Evolutionary conservation across 2,329 filamentous ascomycete species (phyloP).

Genomic region (Alternaria brassicae): DNA sequence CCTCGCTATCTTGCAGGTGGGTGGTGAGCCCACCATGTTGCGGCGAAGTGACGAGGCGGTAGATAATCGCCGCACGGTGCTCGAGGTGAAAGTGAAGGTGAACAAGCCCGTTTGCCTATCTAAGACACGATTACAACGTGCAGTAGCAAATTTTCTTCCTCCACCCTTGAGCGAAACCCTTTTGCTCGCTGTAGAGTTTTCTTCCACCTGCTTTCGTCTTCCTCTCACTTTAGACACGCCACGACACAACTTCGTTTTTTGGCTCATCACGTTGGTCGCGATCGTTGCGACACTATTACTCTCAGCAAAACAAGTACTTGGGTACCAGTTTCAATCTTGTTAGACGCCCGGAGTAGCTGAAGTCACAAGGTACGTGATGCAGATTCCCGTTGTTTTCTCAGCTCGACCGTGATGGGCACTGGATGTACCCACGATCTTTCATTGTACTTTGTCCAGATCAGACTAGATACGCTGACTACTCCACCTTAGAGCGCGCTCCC

Average conservation of each 20-base stretch:
- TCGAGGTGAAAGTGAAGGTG: conserved; percentile 5
- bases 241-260: not conserved
- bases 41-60: conserved; percentile 3
- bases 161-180: too few relatives aligned
- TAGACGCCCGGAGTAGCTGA: not conserved
- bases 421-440: not conserved
- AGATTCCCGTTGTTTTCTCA: not conserved
- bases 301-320: too few relatives aligned
- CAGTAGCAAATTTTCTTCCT: not conserved
- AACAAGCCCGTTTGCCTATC: conserved; percentile 5
- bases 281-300: not conserved
- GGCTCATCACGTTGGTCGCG: not conserved
- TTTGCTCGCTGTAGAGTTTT: not conserved
- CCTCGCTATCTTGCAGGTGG: not conserved
- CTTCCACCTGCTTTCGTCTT: not conserved
- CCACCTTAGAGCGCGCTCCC: not conserved
- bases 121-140: not conserved
- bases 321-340: not conserved
- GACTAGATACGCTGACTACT: not conserved
- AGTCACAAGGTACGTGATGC: not conserved
- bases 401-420: not conserved
- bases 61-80: not conserved
- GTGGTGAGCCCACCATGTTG: not conserved
- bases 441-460: not conserved
- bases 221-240: not conserved